Percentiles rank a stretch among this genome's conserved stretches.
Conservation (phyloP, 257 asterid genomes). For the Plectranthus barbatus region DNA sequence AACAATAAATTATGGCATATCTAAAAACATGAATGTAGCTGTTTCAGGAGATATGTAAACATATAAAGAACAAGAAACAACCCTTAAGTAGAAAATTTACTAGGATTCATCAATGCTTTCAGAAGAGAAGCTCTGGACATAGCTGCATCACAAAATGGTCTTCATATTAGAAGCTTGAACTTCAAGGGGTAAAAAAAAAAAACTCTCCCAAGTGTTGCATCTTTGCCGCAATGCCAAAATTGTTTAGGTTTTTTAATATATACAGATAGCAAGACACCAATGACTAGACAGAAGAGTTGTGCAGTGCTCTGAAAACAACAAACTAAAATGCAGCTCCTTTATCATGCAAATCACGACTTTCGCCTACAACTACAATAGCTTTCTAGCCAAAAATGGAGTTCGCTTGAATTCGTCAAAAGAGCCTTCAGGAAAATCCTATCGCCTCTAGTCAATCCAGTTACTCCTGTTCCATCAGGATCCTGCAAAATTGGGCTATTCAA, state of each 20-base stretch:
- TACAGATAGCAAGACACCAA: background rate
- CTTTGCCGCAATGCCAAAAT: slow-evolving; percentile 16
- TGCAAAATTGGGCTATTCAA: slow-evolving; percentile 72
- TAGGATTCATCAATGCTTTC: background rate
- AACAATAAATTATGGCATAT: no score
- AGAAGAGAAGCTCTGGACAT: background rate
- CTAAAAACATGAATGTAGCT: no score
- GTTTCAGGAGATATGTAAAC: no score
- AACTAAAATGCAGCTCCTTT: slow-evolving; percentile 22
- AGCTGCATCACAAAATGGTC: no score
- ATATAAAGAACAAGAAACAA: background rate
- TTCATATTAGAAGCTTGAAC: background rate
- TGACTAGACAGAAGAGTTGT: no score
- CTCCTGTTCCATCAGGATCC: slow-evolving; percentile 83
- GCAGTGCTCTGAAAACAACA: no score
- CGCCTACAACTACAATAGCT: slow-evolving; percentile 30
- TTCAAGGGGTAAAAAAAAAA: no score
- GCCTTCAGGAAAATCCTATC: slow-evolving; percentile 63
- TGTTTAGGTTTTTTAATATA: slow-evolving; percentile 8
- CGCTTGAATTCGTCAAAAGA: slow-evolving; percentile 49
- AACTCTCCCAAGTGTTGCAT: background rate
- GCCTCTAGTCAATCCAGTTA: slow-evolving; percentile 67
- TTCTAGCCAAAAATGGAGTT: slow-evolving; percentile 56
- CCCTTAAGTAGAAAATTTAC: background rate
- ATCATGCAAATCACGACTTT: slow-evolving; percentile 15